These are phyloP conservation scores for Pleurostoma richardsiae DNA, from an alignment of 2,329 filamentous ascomycete genomes.

Conservation along the genomic window DNA sequence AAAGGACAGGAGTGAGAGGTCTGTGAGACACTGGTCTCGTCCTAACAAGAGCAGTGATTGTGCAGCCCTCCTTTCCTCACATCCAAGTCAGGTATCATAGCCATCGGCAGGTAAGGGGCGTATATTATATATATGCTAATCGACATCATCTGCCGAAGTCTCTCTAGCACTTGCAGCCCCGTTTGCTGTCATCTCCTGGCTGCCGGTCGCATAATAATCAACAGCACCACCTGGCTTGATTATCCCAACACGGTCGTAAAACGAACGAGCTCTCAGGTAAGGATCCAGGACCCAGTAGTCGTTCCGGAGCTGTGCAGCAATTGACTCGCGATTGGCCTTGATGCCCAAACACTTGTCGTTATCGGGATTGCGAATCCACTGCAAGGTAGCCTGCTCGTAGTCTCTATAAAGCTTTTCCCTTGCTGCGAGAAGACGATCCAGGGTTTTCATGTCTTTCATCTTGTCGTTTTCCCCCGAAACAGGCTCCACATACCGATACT, in stretches of 20 bases:
- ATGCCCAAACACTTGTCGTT: slow-evolving; percentile 40
- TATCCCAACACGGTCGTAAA: slow-evolving; percentile 78
- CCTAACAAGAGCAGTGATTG: no score
- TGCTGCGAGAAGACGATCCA: slow-evolving; percentile 58
- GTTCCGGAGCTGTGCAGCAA: slow-evolving; percentile 59
- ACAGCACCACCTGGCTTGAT: slow-evolving; percentile 65
- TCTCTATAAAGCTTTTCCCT: slow-evolving; percentile 62
- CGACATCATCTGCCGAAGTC: slow-evolving; percentile 39
- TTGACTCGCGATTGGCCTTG: slow-evolving; percentile 51
- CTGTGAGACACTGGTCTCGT: no score
- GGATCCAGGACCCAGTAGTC: slow-evolving; percentile 92
- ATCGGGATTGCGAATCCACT: slow-evolving; percentile 62
- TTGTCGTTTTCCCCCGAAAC: slow-evolving; percentile 67
- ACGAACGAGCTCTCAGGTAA: slow-evolving; percentile 73
- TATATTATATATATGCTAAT: slow-evolving; percentile 16
- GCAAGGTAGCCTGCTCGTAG: slow-evolving; percentile 69
- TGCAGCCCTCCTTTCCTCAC: no score
- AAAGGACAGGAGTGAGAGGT: no score
- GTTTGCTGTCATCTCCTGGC: slow-evolving; percentile 12
- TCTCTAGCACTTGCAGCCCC: slow-evolving; percentile 15
- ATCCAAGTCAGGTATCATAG: no score
- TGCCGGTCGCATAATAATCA: slow-evolving; percentile 52
- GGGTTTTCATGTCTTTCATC: slow-evolving; percentile 62
- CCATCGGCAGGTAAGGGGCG: no score
- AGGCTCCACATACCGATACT: slow-evolving; percentile 79